Evolutionary conservation across 192 early-diverging fungal species (phyloP), one percentile per base, ranked within the genome.

Genomic region (Coemansia furcata): DNA sequence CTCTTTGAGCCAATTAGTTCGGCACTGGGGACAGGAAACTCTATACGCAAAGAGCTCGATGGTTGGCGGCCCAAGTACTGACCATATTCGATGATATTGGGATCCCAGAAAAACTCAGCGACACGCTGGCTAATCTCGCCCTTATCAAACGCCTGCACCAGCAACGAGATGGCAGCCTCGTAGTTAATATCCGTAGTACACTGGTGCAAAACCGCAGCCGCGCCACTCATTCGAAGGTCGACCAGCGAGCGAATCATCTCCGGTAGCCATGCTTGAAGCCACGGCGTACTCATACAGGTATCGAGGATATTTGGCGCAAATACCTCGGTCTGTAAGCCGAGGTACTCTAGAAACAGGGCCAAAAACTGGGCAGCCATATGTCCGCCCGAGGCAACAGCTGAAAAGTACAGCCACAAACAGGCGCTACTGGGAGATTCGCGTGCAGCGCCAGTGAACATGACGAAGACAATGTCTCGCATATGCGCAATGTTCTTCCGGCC

Each of bases 11-110:
- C 30, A 1, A n/a, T 47, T 12, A 73, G 63, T 58, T 66, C 69
- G 3, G 36, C 52, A 14, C 60, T 37, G 0, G 71, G 71, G 29
- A 67, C 71, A 0, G 64, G 63, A 67, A 78, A 78, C 35, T 62
- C 59, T 23, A 70, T 37, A 12, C 23, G 17, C 14, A 46, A 37
- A 15, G 54, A 2, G 10, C 54, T 40, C 32, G 33, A 58, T 4
- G 37, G 57, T 21, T 52, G 61, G 11, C 66, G 50, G 47, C 61
- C 68, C 59, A 82, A 30, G 30, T 76, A 73, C 67, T 76, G 67
- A 3, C 65, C 73, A 50, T 76, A 81, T 73, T 81, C 78, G 39
- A 76, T 67, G 10, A 81, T 71, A 30, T 72, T 69, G 2, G 73
- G 37, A 49, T 81, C 78, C 78, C 78, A 81, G 50, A 81, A 69